These are phyloP conservation scores for Chaetomium cochliodes DNA, from an alignment of 495 filamentous ascomycete genomes.

Conservation along the genomic window DNA sequence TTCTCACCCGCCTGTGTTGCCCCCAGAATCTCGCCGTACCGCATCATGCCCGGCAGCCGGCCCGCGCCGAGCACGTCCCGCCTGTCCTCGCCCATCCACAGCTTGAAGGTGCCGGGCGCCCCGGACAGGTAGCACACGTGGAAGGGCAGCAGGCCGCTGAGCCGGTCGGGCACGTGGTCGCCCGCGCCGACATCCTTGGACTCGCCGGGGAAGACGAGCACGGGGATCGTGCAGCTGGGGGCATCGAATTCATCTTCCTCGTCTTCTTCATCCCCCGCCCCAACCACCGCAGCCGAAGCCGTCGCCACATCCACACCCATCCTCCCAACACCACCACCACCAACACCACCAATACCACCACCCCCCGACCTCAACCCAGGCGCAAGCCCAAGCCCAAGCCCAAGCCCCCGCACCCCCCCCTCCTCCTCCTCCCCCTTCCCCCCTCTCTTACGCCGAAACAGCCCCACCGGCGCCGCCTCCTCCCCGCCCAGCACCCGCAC, in stretches of 20 bases:
- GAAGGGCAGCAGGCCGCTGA: conserved; percentile 47
- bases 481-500: conserved; percentile 33
- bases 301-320: neutral
- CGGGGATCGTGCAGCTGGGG: conserved; percentile 34
- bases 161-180: conserved; percentile 28
- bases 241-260: conserved; percentile 6
- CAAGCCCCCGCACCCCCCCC: too few species aligned
- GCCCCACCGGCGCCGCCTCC: neutral
- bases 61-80: conserved; percentile 46
- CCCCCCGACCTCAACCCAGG: too few species aligned
- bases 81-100: conserved; percentile 46
- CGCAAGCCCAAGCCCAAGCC: too few species aligned
- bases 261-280: neutral
- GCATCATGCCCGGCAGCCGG: conserved; percentile 42
- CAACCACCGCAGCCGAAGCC: neutral
- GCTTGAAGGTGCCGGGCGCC: conserved; percentile 36
- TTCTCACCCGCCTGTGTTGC: neutral
- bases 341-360: neutral
- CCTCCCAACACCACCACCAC: too few species aligned
- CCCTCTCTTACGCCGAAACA: neutral
- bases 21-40: conserved; percentile 21
- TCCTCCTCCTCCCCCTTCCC: too few species aligned
- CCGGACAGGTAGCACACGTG: conserved; percentile 43
- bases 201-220: conserved; percentile 32
- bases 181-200: conserved; percentile 4